Evolutionary conservation across 2,329 filamentous ascomycete species (phyloP).

Genomic region (Arthroderma sp.): DNA sequence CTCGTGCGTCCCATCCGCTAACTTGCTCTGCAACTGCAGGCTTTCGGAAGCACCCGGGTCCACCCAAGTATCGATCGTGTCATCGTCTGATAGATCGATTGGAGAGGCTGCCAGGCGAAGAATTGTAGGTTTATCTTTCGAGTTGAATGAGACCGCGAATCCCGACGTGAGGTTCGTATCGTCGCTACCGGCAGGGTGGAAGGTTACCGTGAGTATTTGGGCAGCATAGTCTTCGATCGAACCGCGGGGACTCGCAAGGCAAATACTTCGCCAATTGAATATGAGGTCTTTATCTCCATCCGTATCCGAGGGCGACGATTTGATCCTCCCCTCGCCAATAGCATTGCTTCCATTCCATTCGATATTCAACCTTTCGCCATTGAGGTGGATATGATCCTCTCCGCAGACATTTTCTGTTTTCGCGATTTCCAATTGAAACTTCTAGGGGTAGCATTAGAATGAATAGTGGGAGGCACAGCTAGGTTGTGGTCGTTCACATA

Average conservation of each 20-base stretch:
- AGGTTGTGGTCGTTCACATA: slow-evolving; percentile 5
- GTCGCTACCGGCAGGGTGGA: slow-evolving; percentile 12
- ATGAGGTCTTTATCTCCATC: slow-evolving; percentile 9
- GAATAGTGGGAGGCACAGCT: neutral
- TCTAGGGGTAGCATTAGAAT: slow-evolving; percentile 11
- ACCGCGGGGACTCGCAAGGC: slow-evolving; percentile 14
- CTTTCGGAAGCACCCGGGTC: slow-evolving; percentile 6
- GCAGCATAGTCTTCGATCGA: slow-evolving; percentile 12
- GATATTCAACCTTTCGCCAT: slow-evolving; percentile 16
- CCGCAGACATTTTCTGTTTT: slow-evolving; percentile 16
- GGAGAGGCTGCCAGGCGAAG: slow-evolving; percentile 17
- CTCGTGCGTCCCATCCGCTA: neutral
- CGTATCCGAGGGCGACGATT: slow-evolving; percentile 11
- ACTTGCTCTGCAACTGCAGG: slow-evolving; percentile 3
- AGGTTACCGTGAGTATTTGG: slow-evolving; percentile 18
- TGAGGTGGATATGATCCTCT: slow-evolving; percentile 16
- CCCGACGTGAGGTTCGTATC: slow-evolving; percentile 16
- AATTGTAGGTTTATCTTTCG: slow-evolving; percentile 15
- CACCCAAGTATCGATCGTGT: slow-evolving; percentile 14
- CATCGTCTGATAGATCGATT: slow-evolving; percentile 11
- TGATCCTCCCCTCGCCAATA: slow-evolving; percentile 16
- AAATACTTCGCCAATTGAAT: slow-evolving; percentile 18
- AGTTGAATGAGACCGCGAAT: slow-evolving; percentile 22
- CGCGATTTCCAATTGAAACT: slow-evolving; percentile 17
- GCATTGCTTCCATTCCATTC: slow-evolving; percentile 14